A percentile compares a stretch with the other conserved stretches of the same genome.
These are phyloP conservation scores for Aspergillus sergii DNA, from an alignment of 2,329 filamentous ascomycete genomes.

Conservation along the genomic window DNA sequence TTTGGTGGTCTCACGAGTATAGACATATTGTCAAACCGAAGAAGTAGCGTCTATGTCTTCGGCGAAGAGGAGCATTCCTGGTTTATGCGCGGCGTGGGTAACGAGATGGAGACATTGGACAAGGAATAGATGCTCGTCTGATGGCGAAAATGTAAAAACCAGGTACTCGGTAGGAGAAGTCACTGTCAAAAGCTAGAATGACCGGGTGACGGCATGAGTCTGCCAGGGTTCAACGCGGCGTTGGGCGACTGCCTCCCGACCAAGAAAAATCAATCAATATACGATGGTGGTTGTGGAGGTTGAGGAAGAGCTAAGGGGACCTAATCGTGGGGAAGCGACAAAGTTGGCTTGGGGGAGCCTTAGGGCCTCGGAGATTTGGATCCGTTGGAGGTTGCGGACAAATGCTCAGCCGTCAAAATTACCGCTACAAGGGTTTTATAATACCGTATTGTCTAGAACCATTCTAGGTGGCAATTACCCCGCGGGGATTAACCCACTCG, in stretches of 20 bases:
- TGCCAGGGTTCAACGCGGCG: not conserved
- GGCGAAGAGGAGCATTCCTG: not conserved
- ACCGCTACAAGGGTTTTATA: not conserved
- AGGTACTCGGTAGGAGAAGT: too few relatives aligned
- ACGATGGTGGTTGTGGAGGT: not conserved
- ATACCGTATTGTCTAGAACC: not conserved
- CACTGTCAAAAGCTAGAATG: not conserved
- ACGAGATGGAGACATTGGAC: not conserved
- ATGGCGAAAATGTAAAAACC: not conserved
- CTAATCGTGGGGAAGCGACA: constrained; percentile 17
- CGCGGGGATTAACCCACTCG: constrained; percentile 16
- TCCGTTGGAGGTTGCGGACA: constrained; percentile 15
- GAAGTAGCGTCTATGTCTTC: not conserved
- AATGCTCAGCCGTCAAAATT: constrained; percentile 19
- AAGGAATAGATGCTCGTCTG: not conserved
- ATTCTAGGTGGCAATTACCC: constrained; percentile 7
- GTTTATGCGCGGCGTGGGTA: not conserved
- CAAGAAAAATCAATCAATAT: not conserved
- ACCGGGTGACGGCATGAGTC: not conserved
- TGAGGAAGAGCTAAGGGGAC: constrained; percentile 7
- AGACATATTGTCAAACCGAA: constrained; percentile 29
- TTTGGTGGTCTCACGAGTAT: constrained; percentile 35
- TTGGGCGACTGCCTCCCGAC: not conserved
- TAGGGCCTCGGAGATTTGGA: constrained; percentile 2
- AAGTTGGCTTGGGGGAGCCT: not conserved